Percentiles rank a stretch among this genome's conserved stretches.
Conservation (phyloP, 2,329 filamentous ascomycete genomes). For the Kalmusia sp. region DNA sequence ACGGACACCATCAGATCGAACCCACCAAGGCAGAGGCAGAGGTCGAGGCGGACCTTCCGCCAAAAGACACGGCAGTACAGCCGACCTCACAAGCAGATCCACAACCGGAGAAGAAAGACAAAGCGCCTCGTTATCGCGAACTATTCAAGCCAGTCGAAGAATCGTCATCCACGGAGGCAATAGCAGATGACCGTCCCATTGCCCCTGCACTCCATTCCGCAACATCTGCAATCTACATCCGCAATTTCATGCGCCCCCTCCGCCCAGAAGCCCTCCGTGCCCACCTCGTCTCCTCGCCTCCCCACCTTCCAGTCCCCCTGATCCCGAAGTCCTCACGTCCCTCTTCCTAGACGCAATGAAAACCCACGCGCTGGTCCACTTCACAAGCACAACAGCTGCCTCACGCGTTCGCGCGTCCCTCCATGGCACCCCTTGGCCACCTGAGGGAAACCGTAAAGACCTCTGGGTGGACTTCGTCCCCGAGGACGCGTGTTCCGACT, state of each 20-base stretch:
- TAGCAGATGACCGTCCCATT: conserved; percentile 39
- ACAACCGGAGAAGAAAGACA: conserved; percentile 35
- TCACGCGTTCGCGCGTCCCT: conserved; percentile 77
- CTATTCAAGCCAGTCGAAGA: conserved; percentile 31
- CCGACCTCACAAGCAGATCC: background rate
- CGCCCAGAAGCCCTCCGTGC: conserved; percentile 70
- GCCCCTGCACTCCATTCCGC: conserved; percentile 50
- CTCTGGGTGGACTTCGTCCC: conserved; percentile 93
- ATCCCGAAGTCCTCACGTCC: conserved; percentile 65
- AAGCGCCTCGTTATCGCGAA: conserved; percentile 43
- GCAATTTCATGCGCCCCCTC: conserved; percentile 87
- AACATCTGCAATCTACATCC: conserved; percentile 74
- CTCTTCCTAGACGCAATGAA: conserved; percentile 86
- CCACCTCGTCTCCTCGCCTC: conserved; percentile 75
- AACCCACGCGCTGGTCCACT: conserved; percentile 84
- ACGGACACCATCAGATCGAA: background rate
- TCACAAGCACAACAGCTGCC: conserved; percentile 73
- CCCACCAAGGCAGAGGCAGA: background rate
- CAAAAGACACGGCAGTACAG: conserved; percentile 9
- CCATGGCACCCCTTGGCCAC: conserved; percentile 83
- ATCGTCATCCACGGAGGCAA: conserved; percentile 18
- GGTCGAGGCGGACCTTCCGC: conserved; percentile 4
- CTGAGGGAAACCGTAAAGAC: conserved; percentile 82
- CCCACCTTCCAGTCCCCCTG: conserved; percentile 57
- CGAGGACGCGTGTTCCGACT: conserved; percentile 72